Evolutionary conservation across 2,329 filamentous ascomycete species (phyloP).

Genomic region (Ambrosiella xylebori): DNA sequence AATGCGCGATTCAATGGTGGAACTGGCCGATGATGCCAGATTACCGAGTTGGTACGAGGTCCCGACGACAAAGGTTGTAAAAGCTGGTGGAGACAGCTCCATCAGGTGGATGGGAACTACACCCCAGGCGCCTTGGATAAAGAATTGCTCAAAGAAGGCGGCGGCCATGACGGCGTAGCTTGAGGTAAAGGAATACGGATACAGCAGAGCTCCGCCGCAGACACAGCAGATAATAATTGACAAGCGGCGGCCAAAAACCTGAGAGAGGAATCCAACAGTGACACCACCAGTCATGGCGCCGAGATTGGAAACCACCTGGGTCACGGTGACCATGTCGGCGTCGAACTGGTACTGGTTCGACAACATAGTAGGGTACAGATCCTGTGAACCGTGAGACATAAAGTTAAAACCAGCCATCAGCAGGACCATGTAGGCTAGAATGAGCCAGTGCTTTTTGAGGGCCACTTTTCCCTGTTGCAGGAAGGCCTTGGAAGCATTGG

Average conservation of each 20-base stretch:
- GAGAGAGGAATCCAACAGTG: slow-evolving; percentile 55
- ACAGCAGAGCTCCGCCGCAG: slow-evolving; percentile 44
- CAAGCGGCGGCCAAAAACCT: slow-evolving; percentile 56
- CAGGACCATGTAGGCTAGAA: slow-evolving; percentile 44
- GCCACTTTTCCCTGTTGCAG: slow-evolving; percentile 62
- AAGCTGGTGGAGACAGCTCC: slow-evolving; percentile 54
- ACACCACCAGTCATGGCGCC: slow-evolving; percentile 59
- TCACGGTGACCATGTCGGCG: slow-evolving; percentile 40
- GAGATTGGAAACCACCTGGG: slow-evolving; percentile 63
- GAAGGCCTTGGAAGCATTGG: slow-evolving; percentile 40
- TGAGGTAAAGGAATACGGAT: slow-evolving; percentile 50
- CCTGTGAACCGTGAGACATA: slow-evolving; percentile 65
- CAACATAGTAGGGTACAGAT: slow-evolving; percentile 62
- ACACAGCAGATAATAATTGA: slow-evolving; percentile 45
- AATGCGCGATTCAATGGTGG: slow-evolving; percentile 59
- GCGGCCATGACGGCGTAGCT: slow-evolving; percentile 41
- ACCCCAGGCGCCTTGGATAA: slow-evolving; percentile 60
- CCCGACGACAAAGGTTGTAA: slow-evolving; percentile 59
- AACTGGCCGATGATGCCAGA: slow-evolving; percentile 49
- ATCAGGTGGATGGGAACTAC: slow-evolving; percentile 64
- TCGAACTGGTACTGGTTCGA: slow-evolving; percentile 32
- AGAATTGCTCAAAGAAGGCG: slow-evolving; percentile 60
- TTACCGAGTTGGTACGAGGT: slow-evolving; percentile 65
- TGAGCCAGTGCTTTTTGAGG: slow-evolving; percentile 60
- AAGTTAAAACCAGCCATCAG: slow-evolving; percentile 57